Evolutionary conservation across 1,284 basidiomycete genomes (phyloP), one percentile per base, ranked within the genome.

Genomic region (Leccinum olivaceoglutinosum): DNA sequence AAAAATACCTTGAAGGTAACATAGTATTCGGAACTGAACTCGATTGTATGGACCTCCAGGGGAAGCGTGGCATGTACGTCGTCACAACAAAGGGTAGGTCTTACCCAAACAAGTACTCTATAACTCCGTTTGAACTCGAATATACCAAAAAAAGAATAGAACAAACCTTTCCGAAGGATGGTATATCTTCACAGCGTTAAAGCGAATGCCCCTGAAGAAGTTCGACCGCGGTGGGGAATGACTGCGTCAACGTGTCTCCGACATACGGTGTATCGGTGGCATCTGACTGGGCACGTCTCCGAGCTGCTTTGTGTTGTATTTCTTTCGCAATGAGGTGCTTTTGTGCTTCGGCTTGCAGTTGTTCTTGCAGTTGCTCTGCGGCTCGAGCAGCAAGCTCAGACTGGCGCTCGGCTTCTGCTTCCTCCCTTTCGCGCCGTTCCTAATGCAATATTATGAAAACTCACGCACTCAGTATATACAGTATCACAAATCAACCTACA

Each of bases 21-120:
- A 69, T 92, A 92, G 69, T 92, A 90, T 32, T 79, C 78, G 1
- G 87, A 81, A 62, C 82, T 79, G 68, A 92, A 92, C 16, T 80
- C 80, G 34, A 90, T 80, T 7, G 83, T 77, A 68, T 86, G 82
- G 11, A 92, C 77, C 67, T 91, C 89, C 6, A 93, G 78, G 18
- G 85, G 83, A 8, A 85, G 75, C 0, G 80, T 80, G 1, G 79
- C 77, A 64, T 81, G 75, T 9, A 81, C 76, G 66, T 87, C 85
- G 65, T 90, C 87, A 66, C 82, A 29, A 29, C 21, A 91, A 74
- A 10, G 90, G 79, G 74, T 87, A 91, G 0, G 84, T 77, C 5
- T 81, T 85, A 3, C 88, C 89, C 32, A 90, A 74, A 46, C 79
- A 25, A 25, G 21, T 25, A 81, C 57, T 86, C 89, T 89, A 59